Percentiles rank a stretch among this genome's conserved stretches.
Evolutionary conservation across 257 asterid species (phyloP).

Genomic region (Coffea eugenioides): DNA sequence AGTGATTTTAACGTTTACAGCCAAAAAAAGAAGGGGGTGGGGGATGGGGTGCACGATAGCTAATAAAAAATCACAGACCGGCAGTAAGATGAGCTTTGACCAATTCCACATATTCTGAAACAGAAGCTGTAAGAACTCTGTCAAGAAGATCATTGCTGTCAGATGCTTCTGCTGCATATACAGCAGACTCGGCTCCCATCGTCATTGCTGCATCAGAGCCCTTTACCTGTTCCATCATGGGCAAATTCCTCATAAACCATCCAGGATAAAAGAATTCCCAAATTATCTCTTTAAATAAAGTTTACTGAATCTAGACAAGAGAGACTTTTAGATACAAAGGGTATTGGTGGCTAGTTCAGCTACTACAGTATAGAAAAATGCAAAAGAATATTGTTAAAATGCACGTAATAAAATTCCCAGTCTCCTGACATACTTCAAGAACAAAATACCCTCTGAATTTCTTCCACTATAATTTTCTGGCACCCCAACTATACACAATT

Average conservation of each 20-base stretch:
- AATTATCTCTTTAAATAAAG: not conserved
- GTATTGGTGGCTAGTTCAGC: not conserved
- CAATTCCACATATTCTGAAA: constrained; percentile 70
- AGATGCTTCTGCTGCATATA: constrained; percentile 94
- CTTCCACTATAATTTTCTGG: not conserved
- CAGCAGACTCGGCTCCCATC: constrained; percentile 82
- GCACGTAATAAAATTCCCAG: not conserved
- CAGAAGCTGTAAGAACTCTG: constrained; percentile 71
- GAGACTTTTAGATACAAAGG: not conserved
- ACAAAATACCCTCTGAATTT: not conserved
- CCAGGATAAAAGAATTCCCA: not conserved
- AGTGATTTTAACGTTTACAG: constrained; percentile 15
- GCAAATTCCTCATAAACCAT: constrained; percentile 11
- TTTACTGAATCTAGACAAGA: not conserved
- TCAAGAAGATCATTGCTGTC: constrained; percentile 87
- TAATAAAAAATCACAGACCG: constrained; percentile 52
- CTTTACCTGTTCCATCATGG: constrained; percentile 58
- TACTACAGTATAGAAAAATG: not conserved
- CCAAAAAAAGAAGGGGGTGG: constrained; percentile 7
- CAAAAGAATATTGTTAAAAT: not conserved
- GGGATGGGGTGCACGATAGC: not conserved
- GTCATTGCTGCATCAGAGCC: constrained; percentile 94
- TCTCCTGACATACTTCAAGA: not conserved
- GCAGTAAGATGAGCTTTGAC: constrained; percentile 78
- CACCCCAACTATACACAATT: not conserved